A percentile compares a stretch with the other conserved stretches of the same genome.
Conservation (phyloP, 805 yeast species). For the Kluyveromyces siamensis region DNA sequence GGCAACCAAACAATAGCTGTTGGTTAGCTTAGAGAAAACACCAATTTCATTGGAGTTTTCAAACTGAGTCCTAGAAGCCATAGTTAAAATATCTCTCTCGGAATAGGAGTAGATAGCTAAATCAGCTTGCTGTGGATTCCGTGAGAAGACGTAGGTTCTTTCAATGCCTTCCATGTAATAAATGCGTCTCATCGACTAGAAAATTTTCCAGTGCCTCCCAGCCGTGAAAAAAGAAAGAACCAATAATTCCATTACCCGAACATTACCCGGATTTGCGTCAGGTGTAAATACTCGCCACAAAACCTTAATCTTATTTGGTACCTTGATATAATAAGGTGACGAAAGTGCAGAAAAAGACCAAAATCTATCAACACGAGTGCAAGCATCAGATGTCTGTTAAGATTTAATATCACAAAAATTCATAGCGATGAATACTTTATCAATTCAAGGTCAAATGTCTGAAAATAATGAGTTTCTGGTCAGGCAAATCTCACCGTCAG, state of each 20-base stretch:
- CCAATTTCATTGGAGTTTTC: slow-evolving; percentile 89
- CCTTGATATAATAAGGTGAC: not conserved
- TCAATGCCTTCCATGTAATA: not conserved
- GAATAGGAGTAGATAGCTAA: no score
- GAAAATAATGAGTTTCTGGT: not conserved
- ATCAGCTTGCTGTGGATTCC: no score
- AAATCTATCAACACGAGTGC: not conserved
- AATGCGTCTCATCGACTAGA: not conserved
- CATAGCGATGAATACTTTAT: not conserved
- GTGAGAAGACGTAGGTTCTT: not conserved
- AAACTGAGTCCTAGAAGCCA: slow-evolving; percentile 71
- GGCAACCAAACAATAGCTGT: slow-evolving; percentile 92
- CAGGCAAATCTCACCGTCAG: not conserved
- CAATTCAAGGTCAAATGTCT: not conserved
- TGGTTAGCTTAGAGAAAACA: slow-evolving; percentile 89
- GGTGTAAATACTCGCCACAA: not conserved
- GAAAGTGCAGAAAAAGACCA: not conserved
- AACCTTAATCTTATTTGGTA: not conserved
- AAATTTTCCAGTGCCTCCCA: not conserved
- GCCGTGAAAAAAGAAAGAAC: not conserved
- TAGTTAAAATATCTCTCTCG: slow-evolving; percentile 13
- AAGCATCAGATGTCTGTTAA: no score
- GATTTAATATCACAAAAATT: no score
- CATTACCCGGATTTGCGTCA: not conserved
- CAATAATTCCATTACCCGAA: not conserved